Evolutionary conservation across 306 rosid genomes (phyloP), one percentile per base, ranked within the genome.

Genomic region (Erythrophleum fordii): DNA sequence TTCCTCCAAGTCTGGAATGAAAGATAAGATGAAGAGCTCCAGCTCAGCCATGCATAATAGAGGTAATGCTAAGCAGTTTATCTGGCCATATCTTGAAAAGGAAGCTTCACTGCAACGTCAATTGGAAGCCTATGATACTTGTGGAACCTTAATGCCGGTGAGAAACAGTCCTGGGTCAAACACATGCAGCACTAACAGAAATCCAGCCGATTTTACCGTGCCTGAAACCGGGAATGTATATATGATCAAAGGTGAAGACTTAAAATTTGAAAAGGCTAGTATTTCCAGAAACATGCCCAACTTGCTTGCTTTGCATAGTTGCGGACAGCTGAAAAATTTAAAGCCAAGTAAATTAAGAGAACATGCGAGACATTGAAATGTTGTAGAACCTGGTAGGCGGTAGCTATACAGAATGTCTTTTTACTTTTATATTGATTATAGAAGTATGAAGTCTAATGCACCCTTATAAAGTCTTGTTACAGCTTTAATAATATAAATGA

Each of bases 161-260:
- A 88, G 79, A 78, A 86, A 70, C 69, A 77, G 76, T 73, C 55
- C 73, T 8, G 90, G 81, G 77, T 34, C 86, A 44, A 73, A 69
- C 78, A 60, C 83, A 34, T 96, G 99, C 82, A 41, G 69, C 62
- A 59, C 86, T 58, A 96, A 96, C 82, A 89, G 82, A 87, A 96
- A 96, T 75, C 99, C 99, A n/a, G 97, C 99, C 77, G 99, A 96
- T 31, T 94, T 96, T 83, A 82, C 88, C 81, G 22, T 76, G 59
- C 97, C 91, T 1, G 96, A 83, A 61, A 75, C 87, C 39, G 91
- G 90, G 81, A 93, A 91, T 79, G 73, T 35, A 46, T 96, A 92
- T 84, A 96, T 93, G 97, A 96, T 93, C 80, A 89, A 89, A 75
- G 97, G 97, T 23, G 93, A 93, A 82, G 98, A 96, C 78, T 83